These are phyloP conservation scores for Candida multigemmis DNA, from an alignment of 805 yeast species.

Conservation along the genomic window DNA sequence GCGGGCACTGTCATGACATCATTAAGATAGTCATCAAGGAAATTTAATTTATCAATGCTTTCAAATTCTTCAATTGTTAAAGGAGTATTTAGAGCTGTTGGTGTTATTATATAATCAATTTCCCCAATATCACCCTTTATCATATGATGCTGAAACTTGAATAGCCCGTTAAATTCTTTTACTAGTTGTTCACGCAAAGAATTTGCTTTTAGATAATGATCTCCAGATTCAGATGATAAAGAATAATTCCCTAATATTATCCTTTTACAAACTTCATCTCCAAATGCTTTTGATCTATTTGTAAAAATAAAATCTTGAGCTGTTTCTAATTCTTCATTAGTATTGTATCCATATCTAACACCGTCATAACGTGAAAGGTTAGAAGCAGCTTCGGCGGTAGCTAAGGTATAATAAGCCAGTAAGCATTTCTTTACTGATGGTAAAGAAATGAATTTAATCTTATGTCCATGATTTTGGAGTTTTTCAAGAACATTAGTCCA, in stretches of 20 bases:
- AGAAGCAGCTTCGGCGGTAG: constrained; percentile 91
- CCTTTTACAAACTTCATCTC: constrained; percentile 76
- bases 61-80: constrained; percentile 41
- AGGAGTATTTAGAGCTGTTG: constrained; percentile 57
- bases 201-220: constrained; percentile 73
- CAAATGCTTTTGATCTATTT: constrained; percentile 64
- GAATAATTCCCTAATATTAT: constrained; percentile 82
- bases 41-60: constrained; percentile 23
- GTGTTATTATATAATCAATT: constrained; percentile 62
- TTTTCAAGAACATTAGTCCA: constrained; percentile 39
- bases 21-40: constrained; percentile 60
- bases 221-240: constrained; percentile 64
- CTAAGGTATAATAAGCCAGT: constrained; percentile 79
- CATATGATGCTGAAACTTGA: constrained; percentile 39
- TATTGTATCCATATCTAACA: constrained; percentile 65
- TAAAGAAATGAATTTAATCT: constrained; percentile 54
- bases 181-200: constrained; percentile 51
- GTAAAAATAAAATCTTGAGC: constrained; percentile 13
- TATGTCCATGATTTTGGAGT: constrained; percentile 41
- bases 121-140: constrained; percentile 1
- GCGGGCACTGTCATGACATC: constrained; percentile 88
- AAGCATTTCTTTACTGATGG: constrained; percentile 61
- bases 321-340: constrained; percentile 7
- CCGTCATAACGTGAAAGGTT: constrained; percentile 90
- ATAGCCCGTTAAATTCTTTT: constrained; percentile 57